Evolutionary conservation across 805 yeast species (phyloP).

Genomic region (Candida insectorum): DNA sequence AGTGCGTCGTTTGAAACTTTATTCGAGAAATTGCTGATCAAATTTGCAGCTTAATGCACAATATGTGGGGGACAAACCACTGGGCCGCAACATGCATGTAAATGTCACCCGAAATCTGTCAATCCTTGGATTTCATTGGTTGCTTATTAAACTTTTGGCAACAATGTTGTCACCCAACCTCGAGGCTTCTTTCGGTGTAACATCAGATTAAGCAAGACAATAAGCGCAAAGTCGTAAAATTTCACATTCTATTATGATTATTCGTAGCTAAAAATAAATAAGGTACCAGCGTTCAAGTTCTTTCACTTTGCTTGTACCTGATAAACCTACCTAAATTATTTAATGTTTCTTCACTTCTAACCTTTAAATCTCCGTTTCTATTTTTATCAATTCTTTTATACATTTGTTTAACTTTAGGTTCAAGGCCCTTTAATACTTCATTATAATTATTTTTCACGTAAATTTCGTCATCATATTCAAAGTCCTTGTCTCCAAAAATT

Average conservation of each 20-base stretch:
- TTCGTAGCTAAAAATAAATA: no score
- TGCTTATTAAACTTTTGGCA: no score
- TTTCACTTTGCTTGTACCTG: slow-evolving; percentile 55
- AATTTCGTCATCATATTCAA: slow-evolving; percentile 62
- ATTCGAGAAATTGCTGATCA: no score
- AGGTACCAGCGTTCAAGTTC: not conserved
- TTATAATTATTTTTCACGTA: slow-evolving; percentile 57
- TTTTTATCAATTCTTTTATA: slow-evolving; percentile 38
- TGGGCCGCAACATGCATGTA: no score
- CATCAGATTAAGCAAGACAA: no score
- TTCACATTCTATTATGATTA: not conserved
- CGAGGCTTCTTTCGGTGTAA: no score
- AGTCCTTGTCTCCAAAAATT: slow-evolving; percentile 70
- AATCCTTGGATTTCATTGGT: no score
- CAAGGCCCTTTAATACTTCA: slow-evolving; percentile 22
- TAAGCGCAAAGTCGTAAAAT: not conserved
- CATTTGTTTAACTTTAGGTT: slow-evolving; percentile 16
- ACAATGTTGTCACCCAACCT: no score
- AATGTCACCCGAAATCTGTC: no score
- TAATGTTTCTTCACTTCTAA: slow-evolving; percentile 62
- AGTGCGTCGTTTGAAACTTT: no score
- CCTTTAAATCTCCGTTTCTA: slow-evolving; percentile 53
- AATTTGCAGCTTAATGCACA: no score
- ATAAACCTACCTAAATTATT: slow-evolving; percentile 72
- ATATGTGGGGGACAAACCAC: no score